Base-by-base conservation (phyloP, 164 flowering plant species). In the Chimonanthus praecox region DNA sequence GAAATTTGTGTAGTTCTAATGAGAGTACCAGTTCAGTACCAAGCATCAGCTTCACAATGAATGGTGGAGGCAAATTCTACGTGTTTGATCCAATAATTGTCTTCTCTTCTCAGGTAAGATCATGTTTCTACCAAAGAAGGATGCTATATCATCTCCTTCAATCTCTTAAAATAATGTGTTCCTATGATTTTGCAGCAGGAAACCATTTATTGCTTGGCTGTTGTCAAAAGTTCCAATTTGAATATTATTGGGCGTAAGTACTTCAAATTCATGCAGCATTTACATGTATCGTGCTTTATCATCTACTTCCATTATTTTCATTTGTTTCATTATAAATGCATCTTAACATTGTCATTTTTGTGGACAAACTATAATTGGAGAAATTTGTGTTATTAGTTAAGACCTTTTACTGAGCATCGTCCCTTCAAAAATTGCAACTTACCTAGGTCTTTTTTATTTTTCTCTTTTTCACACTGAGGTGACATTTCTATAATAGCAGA, bases 161-260 rank as follows among this genome's bases (percentile, higher is more conserved):
- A 21, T 63, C 15, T 47, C 18, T 13, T 15, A 20, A 16, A 33
- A 3, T 67, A 21, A 67, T 73, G 9, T 76, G 43, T 20, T 77
- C 15, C 73, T 73, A 16, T 75, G 60, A 62, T 72, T 54, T 7
- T 73, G 62, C 87, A 92, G 95, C 3, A 79, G 15, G 66, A 71
- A 68, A 4, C 4, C 51, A 3, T 78, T 0, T 91, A 84, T 77
- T 96, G 98, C 76, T 79, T 96, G 79, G 97, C 76, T 60, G 49
- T 94, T 65, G 77, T 88, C 72, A 88, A 86, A 76, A 89, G 97
- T 78, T 82, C 70, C 20, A 85, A 85, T 76, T 67, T 94, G 45
- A 85, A 90, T 74, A 85, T 96, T 72, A 92, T 94, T 75, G 98
- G 98, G 78, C 91, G 99, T 96, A 78, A 90, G 97, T 87, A 2